These are phyloP conservation scores for Leavenworthia alabamica DNA, from an alignment of 345 rosid species.

Conservation along the genomic window DNA sequence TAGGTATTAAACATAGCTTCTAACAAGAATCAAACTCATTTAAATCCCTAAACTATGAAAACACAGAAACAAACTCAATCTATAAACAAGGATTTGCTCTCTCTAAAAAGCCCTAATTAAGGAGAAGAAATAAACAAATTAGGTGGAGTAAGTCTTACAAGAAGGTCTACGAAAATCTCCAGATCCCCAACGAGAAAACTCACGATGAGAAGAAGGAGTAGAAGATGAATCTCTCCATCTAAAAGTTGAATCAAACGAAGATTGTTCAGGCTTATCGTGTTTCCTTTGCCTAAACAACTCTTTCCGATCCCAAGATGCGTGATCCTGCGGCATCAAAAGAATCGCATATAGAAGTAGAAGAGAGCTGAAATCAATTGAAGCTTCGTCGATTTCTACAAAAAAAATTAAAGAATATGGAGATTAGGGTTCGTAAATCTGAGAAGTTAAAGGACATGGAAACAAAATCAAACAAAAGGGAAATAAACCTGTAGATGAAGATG, in stretches of 20 bases:
- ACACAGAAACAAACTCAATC: not conserved
- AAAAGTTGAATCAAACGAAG: slow-evolving; percentile 40
- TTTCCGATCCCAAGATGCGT: slow-evolving; percentile 87
- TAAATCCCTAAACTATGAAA: not conserved
- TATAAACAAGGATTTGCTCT: not conserved
- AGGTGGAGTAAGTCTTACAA: slow-evolving; percentile 51
- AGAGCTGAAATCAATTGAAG: slow-evolving; percentile 11
- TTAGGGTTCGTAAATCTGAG: slow-evolving; percentile 24
- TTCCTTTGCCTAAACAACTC: slow-evolving; percentile 79
- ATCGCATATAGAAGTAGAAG: slow-evolving; percentile 36
- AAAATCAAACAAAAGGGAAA: not conserved
- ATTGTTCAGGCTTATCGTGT: slow-evolving; percentile 66
- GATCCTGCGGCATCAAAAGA: slow-evolving; percentile 84
- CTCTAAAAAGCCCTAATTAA: slow-evolving; percentile 11
- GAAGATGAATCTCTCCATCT: slow-evolving; percentile 72
- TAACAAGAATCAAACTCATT: not conserved
- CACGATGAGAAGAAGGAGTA: slow-evolving; percentile 47
- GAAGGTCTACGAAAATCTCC: slow-evolving; percentile 74
- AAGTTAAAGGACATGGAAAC: not conserved
- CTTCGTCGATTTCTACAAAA: not conserved
- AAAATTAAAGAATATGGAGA: not conserved
- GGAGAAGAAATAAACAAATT: not conserved
- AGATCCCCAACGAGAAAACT: slow-evolving; percentile 56
- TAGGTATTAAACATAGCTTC: not conserved
- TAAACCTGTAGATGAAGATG: slow-evolving; percentile 5